A percentile compares a stretch with the other conserved stretches of the same genome.
Conservation (phyloP, 805 yeast genomes). For the Saturnispora zaruensis region DNA sequence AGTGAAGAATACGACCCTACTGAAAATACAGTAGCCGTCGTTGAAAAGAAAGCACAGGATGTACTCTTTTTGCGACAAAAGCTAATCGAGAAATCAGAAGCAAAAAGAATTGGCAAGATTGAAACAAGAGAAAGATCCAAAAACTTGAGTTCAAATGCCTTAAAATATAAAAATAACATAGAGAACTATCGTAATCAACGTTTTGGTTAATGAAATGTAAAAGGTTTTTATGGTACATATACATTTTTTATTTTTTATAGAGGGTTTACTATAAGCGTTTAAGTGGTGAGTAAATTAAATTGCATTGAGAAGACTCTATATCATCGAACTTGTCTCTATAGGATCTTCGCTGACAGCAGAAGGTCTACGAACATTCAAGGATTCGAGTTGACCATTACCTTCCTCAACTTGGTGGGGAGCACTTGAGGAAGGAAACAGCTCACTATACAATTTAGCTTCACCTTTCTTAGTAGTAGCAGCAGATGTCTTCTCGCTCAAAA, state of each 20-base stretch:
- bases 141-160: conserved; percentile 35
- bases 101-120: conserved; percentile 32
- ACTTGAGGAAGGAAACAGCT: conserved; percentile 1
- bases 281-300: neutral
- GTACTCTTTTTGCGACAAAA: conserved; percentile 12
- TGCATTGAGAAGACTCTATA: neutral
- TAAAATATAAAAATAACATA: conserved; percentile 64
- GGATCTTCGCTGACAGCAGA: conserved; percentile 7
- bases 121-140: conserved; percentile 21
- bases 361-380: neutral
- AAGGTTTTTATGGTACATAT: neutral
- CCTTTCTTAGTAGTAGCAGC: neutral
- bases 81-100: conserved; percentile 30
- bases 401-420: neutral
- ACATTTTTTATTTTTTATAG: neutral
- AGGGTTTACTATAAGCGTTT: neutral
- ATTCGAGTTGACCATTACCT: neutral
- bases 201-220: conserved; percentile 7
- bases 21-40: conserved; percentile 35
- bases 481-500: neutral
- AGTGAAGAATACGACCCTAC: conserved; percentile 47
- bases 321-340: conserved; percentile 14
- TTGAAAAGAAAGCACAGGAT: conserved; percentile 15
- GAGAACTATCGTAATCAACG: conserved; percentile 48
- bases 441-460: conserved; percentile 5